Conservation (phyloP, 208 protist genomes). For the Acanthamoeba royreba region DNA sequence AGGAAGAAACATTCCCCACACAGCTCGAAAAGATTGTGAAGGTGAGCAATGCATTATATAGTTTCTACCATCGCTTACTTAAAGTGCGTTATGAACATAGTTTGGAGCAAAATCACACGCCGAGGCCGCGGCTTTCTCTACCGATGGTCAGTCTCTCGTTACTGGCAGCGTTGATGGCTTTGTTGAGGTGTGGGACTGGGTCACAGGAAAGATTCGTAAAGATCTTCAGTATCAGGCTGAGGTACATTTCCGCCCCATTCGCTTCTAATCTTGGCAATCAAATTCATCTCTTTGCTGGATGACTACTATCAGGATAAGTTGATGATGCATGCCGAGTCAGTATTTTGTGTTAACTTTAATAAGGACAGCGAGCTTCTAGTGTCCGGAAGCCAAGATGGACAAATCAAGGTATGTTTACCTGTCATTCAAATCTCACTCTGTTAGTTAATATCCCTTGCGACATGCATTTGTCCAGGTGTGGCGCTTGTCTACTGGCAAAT, state of each 20-base stretch:
- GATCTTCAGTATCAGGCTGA: conserved; percentile 44
- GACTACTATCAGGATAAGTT: conserved; percentile 15
- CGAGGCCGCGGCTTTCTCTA: conserved; percentile 29
- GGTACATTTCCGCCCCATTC: not conserved
- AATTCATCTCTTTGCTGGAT: not conserved
- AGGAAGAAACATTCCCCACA: conserved; percentile 31
- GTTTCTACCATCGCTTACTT: not conserved
- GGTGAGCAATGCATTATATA: not conserved
- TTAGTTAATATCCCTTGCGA: not conserved
- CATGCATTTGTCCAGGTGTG: conserved; percentile 31
- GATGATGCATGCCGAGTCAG: conserved; percentile 52
- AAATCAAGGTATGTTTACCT: conserved; percentile 32
- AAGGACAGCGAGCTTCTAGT: conserved; percentile 50
- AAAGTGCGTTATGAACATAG: not conserved
- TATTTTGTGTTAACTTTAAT: conserved; percentile 44
- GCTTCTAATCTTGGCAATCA: not conserved
- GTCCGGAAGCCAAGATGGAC: conserved; percentile 34
- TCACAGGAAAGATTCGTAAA: conserved; percentile 38
- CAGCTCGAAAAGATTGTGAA: conserved; percentile 38
- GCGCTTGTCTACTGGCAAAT: conserved; percentile 15
- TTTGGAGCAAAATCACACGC: conserved; percentile 48
- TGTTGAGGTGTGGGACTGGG: conserved; percentile 50
- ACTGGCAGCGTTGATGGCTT: conserved; percentile 55
- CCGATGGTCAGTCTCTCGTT: conserved; percentile 45
- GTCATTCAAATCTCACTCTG: not conserved